Conservation (phyloP, 371 early-diverging fungal genomes). For the Amoeboradix gromovi region DNA sequence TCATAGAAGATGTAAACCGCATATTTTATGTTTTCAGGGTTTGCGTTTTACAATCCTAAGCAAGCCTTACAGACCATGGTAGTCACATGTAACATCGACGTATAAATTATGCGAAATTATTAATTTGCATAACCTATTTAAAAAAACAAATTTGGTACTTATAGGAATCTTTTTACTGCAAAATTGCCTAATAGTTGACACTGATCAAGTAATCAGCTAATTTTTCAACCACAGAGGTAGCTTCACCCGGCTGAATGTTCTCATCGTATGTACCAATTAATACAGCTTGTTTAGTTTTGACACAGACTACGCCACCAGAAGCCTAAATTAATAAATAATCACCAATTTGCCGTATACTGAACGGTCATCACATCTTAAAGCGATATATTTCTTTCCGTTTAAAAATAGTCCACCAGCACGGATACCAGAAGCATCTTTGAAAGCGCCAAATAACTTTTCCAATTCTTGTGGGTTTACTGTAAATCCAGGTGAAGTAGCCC, state of each 20-base stretch:
- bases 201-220: constrained; percentile 49
- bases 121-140: no score
- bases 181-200: background rate
- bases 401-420: constrained; percentile 34
- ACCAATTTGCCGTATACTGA: constrained; percentile 52
- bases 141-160: no score
- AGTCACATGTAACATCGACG: no score
- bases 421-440: constrained; percentile 21
- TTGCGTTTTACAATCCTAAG: no score
- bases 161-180: no score
- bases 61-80: no score
- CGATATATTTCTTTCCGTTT: constrained; percentile 31
- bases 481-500: constrained; percentile 48
- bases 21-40: no score
- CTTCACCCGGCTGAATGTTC: constrained; percentile 33
- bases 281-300: constrained; percentile 50
- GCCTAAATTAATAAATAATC: constrained; percentile 17
- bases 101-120: no score
- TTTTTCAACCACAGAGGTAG: constrained; percentile 40
- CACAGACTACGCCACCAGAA: constrained; percentile 31
- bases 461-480: constrained; percentile 28
- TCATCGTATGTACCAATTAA: constrained; percentile 40
- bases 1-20: no score
- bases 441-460: constrained; percentile 25
- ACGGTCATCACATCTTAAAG: constrained; percentile 28